phyloP scores from a whole-genome alignment of 2,329 filamentous ascomycete species.

The Stachybotrys chartarum region DNA sequence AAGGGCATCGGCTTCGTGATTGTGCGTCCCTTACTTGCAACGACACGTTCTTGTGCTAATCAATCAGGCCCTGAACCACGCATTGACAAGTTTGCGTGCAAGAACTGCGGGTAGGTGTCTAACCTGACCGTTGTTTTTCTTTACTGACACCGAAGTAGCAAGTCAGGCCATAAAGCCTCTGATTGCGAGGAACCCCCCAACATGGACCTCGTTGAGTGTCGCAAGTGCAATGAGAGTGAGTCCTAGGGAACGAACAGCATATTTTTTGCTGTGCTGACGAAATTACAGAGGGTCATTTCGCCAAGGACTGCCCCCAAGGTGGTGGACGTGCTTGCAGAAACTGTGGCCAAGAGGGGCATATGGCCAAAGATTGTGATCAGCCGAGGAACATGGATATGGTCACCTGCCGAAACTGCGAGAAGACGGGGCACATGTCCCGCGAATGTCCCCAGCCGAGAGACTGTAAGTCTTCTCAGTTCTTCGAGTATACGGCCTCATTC shows the following conservation, averaged over 20 bases:
- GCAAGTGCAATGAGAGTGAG: slow-evolving; percentile 56
- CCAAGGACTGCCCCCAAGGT: slow-evolving; percentile 56
- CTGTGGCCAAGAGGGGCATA: slow-evolving; percentile 57
- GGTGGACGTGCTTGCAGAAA: slow-evolving; percentile 51
- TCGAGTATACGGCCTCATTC: not conserved
- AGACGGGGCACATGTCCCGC: slow-evolving; percentile 52
- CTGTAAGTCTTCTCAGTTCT: slow-evolving; percentile 18
- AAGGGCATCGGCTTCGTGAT: slow-evolving; percentile 62
- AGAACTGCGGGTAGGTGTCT: slow-evolving; percentile 51
- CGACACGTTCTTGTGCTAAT: slow-evolving; percentile 4
- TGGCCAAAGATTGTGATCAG: slow-evolving; percentile 42
- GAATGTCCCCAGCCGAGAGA: slow-evolving; percentile 53
- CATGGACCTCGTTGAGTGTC: slow-evolving; percentile 56
- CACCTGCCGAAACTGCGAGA: slow-evolving; percentile 54
- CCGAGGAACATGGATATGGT: slow-evolving; percentile 36
- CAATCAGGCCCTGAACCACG: slow-evolving; percentile 48
- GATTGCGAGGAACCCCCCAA: slow-evolving; percentile 55
- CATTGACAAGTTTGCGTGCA: slow-evolving; percentile 58
- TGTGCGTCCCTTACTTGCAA: slow-evolving; percentile 41
- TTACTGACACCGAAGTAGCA: slow-evolving; percentile 18
- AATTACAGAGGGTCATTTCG: slow-evolving; percentile 50
- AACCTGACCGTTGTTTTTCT: not conserved
- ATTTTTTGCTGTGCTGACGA: slow-evolving; percentile 4
- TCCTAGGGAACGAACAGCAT: slow-evolving; percentile 1
- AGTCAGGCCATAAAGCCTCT: slow-evolving; percentile 41